phyloP scores from a whole-genome alignment of 495 filamentous ascomycete genomes.

The Xylaria bambusicola region DNA sequence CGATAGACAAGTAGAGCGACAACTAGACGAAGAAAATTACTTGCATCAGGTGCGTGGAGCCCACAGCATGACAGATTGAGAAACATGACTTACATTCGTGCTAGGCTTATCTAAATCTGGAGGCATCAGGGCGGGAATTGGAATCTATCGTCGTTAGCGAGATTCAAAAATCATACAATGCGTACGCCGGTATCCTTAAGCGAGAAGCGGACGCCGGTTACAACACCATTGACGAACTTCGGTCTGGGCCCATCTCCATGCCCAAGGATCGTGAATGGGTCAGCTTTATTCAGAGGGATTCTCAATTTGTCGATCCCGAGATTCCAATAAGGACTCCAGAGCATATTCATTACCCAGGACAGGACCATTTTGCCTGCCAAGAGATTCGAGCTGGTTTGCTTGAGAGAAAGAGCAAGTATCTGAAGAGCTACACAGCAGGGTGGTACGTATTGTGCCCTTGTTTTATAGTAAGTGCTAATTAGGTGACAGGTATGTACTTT shows the following conservation, averaged over 20 bases:
- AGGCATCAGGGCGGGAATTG: conserved; percentile 89
- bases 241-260: conserved; percentile 81
- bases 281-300: conserved; percentile 76
- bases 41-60: conserved; percentile 71
- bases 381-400: conserved; percentile 88
- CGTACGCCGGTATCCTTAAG: conserved; percentile 84
- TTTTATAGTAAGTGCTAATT: conserved; percentile 34
- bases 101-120: conserved; percentile 91
- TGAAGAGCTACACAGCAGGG: conserved; percentile 96
- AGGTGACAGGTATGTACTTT: conserved; percentile 85
- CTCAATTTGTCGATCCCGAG: conserved; percentile 84
- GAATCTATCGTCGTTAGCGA: conserved; percentile 95
- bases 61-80: not conserved
- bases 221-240: conserved; percentile 76
- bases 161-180: conserved; percentile 95
- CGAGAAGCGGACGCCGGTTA: conserved; percentile 83
- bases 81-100: conserved; percentile 9
- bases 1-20: conserved; percentile 84
- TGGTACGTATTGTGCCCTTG: conserved; percentile 63
- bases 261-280: conserved; percentile 92
- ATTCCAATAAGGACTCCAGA: conserved; percentile 75
- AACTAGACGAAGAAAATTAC: conserved; percentile 97
- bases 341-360: conserved; percentile 91
- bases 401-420: conserved; percentile 97
- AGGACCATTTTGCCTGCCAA: conserved; percentile 80